Evolutionary conservation across 2,329 filamentous ascomycete species (phyloP).

Genomic region (Fusarium veterinarium): DNA sequence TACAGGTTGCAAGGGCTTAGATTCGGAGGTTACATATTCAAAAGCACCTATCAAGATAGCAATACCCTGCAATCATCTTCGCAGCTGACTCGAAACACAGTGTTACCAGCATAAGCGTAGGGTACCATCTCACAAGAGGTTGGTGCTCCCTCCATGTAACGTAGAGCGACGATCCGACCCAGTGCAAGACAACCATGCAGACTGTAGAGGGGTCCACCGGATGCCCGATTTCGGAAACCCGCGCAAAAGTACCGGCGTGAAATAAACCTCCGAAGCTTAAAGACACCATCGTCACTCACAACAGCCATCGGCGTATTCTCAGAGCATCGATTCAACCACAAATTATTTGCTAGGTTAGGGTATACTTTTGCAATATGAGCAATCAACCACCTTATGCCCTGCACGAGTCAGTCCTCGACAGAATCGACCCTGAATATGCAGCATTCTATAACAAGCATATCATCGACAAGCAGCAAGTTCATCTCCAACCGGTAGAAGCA

Average conservation of each 20-base stretch:
- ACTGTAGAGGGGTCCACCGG: neutral
- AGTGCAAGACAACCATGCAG: neutral
- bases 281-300: neutral
- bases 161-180: conserved; percentile 1
- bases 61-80: neutral
- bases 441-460: conserved; percentile 18
- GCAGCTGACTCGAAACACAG: neutral
- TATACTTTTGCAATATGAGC: rapidly evolving
- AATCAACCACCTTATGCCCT: conserved; percentile 5
- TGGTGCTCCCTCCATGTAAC: neutral
- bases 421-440: conserved; percentile 8
- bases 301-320: neutral
- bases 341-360: rapidly evolving
- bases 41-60: neutral
- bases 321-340: rapidly evolving
- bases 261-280: conserved; percentile 1
- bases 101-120: neutral
- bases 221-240: neutral
- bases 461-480: conserved; percentile 17
- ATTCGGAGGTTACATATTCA: neutral
- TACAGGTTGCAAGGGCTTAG: neutral
- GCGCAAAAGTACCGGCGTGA: neutral
- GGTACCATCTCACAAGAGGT: neutral
- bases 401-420: neutral
- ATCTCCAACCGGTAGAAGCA: conserved; percentile 5